phyloP scores from a whole-genome alignment of 2,329 filamentous ascomycete genomes.

The Grosmannia clavigera region DNA sequence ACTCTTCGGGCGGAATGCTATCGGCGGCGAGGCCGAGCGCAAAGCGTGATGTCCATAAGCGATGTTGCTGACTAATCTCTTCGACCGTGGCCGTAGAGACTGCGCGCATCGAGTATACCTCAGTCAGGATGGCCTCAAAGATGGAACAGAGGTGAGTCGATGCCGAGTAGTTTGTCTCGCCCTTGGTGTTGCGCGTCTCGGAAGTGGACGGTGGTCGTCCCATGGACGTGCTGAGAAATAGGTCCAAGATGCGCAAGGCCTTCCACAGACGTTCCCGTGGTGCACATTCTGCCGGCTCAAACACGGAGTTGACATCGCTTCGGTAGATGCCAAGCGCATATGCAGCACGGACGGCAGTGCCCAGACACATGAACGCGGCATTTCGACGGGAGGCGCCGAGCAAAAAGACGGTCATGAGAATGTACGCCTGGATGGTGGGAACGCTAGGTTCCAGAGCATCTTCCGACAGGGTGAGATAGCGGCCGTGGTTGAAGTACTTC shows the following conservation, averaged over 20 bases:
- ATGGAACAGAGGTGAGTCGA: conserved; percentile 23
- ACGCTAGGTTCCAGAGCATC: conserved; percentile 42
- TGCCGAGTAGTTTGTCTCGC: conserved; percentile 15
- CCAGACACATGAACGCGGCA: conserved; percentile 51
- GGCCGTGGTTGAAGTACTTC: conserved; percentile 12
- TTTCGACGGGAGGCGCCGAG: conserved; percentile 45
- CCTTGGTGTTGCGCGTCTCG: conserved; percentile 15
- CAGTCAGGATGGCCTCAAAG: conserved; percentile 22
- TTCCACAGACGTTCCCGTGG: conserved; percentile 22
- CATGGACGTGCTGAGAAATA: conserved; percentile 22
- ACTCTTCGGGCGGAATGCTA: conserved; percentile 8
- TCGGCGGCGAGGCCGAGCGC: conserved; percentile 11
- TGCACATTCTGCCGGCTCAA: conserved; percentile 14
- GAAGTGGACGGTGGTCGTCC: conserved; percentile 21
- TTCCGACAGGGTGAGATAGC: conserved; percentile 29
- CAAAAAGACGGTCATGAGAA: conserved; percentile 48
- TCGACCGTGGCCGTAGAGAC: conserved; percentile 16
- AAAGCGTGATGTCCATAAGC: conserved; percentile 15
- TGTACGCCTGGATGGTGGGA: conserved; percentile 36
- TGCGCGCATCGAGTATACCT: conserved; percentile 22
- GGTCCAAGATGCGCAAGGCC: conserved; percentile 19
- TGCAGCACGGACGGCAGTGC: conserved; percentile 44
- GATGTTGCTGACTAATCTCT: conserved; percentile 17
- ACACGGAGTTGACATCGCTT: conserved; percentile 16
- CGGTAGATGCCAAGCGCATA: conserved; percentile 42